phyloP scores from a whole-genome alignment of 2,329 filamentous ascomycete genomes.

The Colletotrichum tamarilloi region DNA sequence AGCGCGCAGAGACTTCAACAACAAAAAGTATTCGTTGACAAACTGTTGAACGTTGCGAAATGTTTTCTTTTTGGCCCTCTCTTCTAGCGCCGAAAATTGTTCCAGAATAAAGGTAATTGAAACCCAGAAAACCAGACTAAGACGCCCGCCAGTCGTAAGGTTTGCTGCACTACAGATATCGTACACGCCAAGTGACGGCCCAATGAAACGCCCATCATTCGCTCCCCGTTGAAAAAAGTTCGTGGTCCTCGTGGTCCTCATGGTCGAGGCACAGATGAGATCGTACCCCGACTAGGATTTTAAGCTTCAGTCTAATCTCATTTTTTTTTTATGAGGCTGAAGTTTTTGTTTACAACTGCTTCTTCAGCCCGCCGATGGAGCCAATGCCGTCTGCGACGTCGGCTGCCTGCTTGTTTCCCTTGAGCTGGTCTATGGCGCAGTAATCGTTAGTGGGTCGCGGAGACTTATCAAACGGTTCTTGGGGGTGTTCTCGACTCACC shows the following conservation, averaged over 20 bases:
- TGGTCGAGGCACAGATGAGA: background rate
- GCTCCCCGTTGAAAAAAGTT: background rate
- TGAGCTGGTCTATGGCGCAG: constrained; percentile 43
- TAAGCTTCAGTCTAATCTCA: background rate
- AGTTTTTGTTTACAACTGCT: constrained; percentile 36
- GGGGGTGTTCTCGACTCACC: constrained; percentile 39
- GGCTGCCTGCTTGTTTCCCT: constrained; percentile 49
- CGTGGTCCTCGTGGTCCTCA: background rate
- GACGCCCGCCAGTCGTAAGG: constrained; percentile 2
- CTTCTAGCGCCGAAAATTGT: constrained; percentile 11
- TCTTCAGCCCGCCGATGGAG: constrained; percentile 45
- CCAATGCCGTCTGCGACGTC: constrained; percentile 44
- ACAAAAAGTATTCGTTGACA: background rate
- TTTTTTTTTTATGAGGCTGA: background rate
- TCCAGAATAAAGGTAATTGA: constrained; percentile 16
- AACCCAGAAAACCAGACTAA: background rate
- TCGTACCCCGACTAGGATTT: background rate
- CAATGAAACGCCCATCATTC: background rate
- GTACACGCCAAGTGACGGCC: background rate
- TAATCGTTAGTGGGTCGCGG: background rate
- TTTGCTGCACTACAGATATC: background rate
- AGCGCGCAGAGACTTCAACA: background rate
- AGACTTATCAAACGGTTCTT: background rate
- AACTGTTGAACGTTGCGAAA: background rate
- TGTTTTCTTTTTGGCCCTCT: background rate